phyloP scores from a whole-genome alignment of 1,284 basidiomycete species.

The Trichosporon ovoides region DNA sequence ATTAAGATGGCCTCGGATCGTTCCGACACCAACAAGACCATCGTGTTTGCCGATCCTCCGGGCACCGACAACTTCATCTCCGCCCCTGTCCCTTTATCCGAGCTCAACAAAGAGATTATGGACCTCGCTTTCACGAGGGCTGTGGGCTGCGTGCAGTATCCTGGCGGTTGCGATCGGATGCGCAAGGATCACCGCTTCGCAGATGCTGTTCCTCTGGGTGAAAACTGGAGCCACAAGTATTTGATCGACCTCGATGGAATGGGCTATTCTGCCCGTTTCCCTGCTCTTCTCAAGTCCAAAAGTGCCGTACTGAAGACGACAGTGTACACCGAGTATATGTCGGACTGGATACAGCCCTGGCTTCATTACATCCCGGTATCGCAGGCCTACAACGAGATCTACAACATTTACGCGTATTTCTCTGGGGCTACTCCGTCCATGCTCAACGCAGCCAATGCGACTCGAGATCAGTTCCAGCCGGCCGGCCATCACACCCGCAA shows the following conservation, averaged over 20 bases:
- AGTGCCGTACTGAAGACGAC: constrained; percentile 84
- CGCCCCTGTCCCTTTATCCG: constrained; percentile 57
- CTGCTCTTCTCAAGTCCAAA: constrained; percentile 64
- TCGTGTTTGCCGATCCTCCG: constrained; percentile 70
- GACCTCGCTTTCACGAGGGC: constrained; percentile 81
- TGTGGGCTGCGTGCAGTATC: constrained; percentile 64
- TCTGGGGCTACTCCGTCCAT: constrained; percentile 67
- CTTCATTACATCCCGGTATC: constrained; percentile 89
- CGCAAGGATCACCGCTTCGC: constrained; percentile 66
- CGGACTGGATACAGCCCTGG: constrained; percentile 55
- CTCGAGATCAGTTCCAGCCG: constrained; percentile 39
- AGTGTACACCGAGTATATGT: constrained; percentile 83
- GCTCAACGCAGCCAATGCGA: constrained; percentile 54
- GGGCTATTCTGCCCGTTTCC: constrained; percentile 86
- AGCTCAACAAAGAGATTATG: constrained; percentile 75
- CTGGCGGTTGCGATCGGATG: constrained; percentile 72
- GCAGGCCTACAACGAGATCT: constrained; percentile 76
- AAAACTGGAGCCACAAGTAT: constrained; percentile 89
- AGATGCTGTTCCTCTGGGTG: constrained; percentile 69
- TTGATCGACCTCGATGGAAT: constrained; percentile 86
- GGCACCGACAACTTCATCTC: constrained; percentile 58
- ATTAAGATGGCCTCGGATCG: constrained; percentile 68
- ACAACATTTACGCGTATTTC: constrained; percentile 86
- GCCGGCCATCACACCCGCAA: constrained; percentile 45
- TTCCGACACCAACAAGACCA: constrained; percentile 57